Evolutionary conservation across 352 stramenopile genomes (phyloP), one percentile per base, ranked within the genome.

Genomic region (Globisporangium spinosum): DNA sequence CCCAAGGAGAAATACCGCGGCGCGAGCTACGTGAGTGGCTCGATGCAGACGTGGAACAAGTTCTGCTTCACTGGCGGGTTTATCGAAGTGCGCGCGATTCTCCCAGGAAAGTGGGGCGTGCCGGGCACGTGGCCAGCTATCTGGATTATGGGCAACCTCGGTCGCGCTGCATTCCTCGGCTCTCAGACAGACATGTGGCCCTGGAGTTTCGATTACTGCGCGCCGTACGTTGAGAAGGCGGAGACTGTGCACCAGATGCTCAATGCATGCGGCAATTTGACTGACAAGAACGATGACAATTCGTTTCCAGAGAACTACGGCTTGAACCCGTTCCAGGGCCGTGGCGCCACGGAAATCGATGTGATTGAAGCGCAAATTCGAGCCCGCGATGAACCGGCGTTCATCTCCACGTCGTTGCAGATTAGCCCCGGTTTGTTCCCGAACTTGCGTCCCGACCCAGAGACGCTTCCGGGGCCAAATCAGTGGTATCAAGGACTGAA

Each of bases 51-150:
- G 25, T 99, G 97, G 97, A 98, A 99, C 86, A 99, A 99, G 79
- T 99, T 99, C 74, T 99, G 97, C 76, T 99, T 98, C 79, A 98
- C 97, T 2, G 97, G 97, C 63, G 97, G 97, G 23, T 98, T 97
- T 57, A 73, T 99, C 6, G 96, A 99, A 76, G 94, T 99, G 35
- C 73, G 83, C 47, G 93, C 97, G 34, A 95, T 98, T 67, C 76
- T 99, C 29, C 97, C 97, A 0, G 97, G 97, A 22, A 98, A 98
- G 71, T 95, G 89, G 71, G 87, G 93, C 62, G 94, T 98, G 70
- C 93, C 93, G 0, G 97, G 97, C 38, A 93, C 98, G 25, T 99
- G 97, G 97, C 97, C 97, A 0, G 97, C 97, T 54, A 94, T 99
- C 69, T 99, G 97, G 97, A 87, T 99, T 69, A 90, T 99, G 72